Conservation (phyloP, 192 early-diverging fungal genomes). For the Spinellus fusiger region DNA sequence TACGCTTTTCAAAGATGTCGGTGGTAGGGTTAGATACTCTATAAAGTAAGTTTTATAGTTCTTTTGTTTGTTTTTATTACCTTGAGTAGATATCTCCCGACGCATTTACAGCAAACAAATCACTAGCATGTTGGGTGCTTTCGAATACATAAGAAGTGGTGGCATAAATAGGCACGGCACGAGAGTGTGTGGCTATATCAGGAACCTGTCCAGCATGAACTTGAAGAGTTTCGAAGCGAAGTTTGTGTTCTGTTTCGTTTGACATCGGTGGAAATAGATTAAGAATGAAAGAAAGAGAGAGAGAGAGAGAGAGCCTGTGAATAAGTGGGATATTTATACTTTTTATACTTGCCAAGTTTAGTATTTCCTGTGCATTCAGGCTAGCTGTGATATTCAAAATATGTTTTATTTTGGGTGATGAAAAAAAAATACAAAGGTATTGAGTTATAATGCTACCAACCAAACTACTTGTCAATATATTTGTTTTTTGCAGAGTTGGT, state of each 20-base stretch:
- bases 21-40: constrained; percentile 73
- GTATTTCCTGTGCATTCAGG: too few species aligned
- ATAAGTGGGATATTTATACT: too few species aligned
- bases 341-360: too few species aligned
- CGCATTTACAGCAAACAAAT: constrained; percentile 69
- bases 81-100: constrained; percentile 86
- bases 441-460: too few species aligned
- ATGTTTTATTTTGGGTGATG: too few species aligned
- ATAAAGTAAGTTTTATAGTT: not conserved
- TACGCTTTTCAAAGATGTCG: constrained; percentile 86
- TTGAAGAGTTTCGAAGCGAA: constrained; percentile 85
- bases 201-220: constrained; percentile 77
- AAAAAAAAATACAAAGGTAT: too few species aligned
- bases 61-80: constrained; percentile 18
- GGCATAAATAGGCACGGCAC: constrained; percentile 90
- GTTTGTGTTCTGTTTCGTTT: constrained; percentile 23
- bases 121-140: constrained; percentile 70
- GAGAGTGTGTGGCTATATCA: constrained; percentile 61
- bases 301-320: too few species aligned
- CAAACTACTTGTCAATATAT: too few species aligned
- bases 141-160: constrained; percentile 85
- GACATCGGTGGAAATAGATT: too few species aligned
- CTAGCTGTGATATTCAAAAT: too few species aligned
- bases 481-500: too few species aligned
- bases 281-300: too few species aligned